Conservation (phyloP, 768 basidiomycete species). For the Tulasnella sp. region DNA sequence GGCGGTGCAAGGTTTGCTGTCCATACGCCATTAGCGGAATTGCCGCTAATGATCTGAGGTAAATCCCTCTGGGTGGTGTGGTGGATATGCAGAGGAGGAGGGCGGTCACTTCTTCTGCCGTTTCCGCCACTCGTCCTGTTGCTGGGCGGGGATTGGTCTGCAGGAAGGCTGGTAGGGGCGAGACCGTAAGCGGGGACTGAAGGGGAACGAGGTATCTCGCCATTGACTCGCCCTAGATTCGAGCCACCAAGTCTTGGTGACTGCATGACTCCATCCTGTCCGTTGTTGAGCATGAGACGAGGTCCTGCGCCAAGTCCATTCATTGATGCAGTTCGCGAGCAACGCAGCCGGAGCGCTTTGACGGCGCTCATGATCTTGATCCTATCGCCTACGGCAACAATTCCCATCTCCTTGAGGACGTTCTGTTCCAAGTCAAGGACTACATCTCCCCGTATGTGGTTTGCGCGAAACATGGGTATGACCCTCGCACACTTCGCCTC, state of each 20-base stretch:
- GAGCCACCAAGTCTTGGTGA: not conserved
- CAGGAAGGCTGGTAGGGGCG: conserved; percentile 18
- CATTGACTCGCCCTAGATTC: conserved; percentile 16
- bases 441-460: conserved; percentile 89
- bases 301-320: not conserved
- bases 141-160: conserved; percentile 1
- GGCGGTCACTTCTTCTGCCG: conserved; percentile 46
- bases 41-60: conserved; percentile 53
- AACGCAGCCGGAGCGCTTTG: conserved; percentile 58
- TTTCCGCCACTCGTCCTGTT: conserved; percentile 16
- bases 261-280: conserved; percentile 6
- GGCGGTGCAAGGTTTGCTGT: conserved; percentile 24
- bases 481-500: conserved; percentile 65
- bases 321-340: conserved; percentile 20
- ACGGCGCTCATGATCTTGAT: conserved; percentile 79
- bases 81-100: conserved; percentile 70
- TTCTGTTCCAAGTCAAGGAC: conserved; percentile 83
- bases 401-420: conserved; percentile 82
- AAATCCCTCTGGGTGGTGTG: conserved; percentile 46
- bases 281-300: conserved; percentile 10
- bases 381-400: conserved; percentile 82
- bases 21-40: conserved; percentile 24
- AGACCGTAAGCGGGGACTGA: conserved; percentile 18
- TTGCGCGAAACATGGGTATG: conserved; percentile 56
- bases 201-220: conserved; percentile 1